Conservation (phyloP, 2,329 filamentous ascomycete genomes). For the Aspergillus tamarii region DNA sequence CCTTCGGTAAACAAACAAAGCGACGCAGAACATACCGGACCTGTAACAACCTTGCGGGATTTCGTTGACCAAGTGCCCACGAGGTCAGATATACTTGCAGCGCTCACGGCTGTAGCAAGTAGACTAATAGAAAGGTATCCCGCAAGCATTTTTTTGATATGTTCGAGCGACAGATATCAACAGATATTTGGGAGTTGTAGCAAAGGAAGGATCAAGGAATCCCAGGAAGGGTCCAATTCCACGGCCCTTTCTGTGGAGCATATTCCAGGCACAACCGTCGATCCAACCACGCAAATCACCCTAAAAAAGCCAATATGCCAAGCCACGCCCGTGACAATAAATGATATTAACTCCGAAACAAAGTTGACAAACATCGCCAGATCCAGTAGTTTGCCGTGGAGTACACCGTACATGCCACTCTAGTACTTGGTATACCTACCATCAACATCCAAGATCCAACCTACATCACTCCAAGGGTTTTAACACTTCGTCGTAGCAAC, state of each 20-base stretch:
- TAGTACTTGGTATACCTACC: neutral
- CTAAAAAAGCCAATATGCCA: conserved; percentile 4
- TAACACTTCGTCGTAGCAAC: neutral
- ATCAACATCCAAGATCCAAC: neutral
- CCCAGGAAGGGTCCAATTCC: conserved; percentile 3
- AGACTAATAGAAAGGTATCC: conserved; percentile 37
- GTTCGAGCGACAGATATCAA: conserved; percentile 6
- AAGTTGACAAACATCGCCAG: conserved; percentile 4
- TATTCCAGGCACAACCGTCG: conserved; percentile 7
- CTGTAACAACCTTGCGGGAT: conserved; percentile 69
- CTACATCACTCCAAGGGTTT: neutral
- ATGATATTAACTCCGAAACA: neutral
- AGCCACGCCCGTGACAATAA: conserved; percentile 1
- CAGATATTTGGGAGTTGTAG: conserved; percentile 3
- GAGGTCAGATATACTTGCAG: conserved; percentile 53
- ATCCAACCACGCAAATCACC: conserved; percentile 8
- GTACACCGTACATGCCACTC: neutral
- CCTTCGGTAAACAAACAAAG: conserved; percentile 5
- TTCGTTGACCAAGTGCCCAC: conserved; percentile 76
- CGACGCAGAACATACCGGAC: conserved; percentile 57
- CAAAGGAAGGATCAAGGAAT: conserved; percentile 9
- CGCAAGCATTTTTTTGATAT: conserved; percentile 31
- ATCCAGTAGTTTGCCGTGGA: neutral
- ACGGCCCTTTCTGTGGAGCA: conserved; percentile 3
- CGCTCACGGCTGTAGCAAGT: conserved; percentile 42